Conservation (phyloP, 2,329 filamentous ascomycete species). For the Triangularia setosa region DNA sequence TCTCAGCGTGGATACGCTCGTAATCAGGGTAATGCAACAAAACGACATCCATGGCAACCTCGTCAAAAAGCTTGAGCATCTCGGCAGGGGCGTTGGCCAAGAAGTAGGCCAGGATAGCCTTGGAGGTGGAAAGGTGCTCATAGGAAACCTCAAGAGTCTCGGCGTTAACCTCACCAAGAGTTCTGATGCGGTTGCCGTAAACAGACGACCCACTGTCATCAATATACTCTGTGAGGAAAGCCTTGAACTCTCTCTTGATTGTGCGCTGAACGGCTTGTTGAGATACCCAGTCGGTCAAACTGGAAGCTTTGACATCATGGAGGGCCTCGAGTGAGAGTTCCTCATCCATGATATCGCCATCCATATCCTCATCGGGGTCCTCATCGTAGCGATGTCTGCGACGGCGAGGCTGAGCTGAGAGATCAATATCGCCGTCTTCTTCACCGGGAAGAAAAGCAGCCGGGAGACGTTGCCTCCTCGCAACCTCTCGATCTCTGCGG, state of each 20-base stretch:
- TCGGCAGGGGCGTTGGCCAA: conserved; percentile 93
- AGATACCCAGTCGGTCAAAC: conserved; percentile 91
- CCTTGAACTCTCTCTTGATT: conserved; percentile 94
- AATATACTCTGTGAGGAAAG: conserved; percentile 92
- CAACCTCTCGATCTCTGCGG: conserved; percentile 68
- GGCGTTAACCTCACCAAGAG: conserved; percentile 93
- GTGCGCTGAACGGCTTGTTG: conserved; percentile 86
- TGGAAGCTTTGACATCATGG: conserved; percentile 88
- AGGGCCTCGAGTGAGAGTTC: conserved; percentile 89
- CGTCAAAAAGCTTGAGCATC: conserved; percentile 92
- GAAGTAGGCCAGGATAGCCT: conserved; percentile 93
- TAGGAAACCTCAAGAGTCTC: conserved; percentile 96
- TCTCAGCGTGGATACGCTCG: conserved; percentile 94
- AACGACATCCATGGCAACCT: conserved; percentile 94
- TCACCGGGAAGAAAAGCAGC: conserved; percentile 74
- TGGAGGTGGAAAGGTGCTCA: conserved; percentile 82
- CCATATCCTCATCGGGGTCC: conserved; percentile 87
- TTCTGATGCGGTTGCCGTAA: conserved; percentile 90
- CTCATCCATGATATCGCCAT: conserved; percentile 90
- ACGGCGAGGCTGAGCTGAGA: conserved; percentile 79
- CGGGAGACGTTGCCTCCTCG: conserved; percentile 62
- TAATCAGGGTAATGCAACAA: conserved; percentile 97
- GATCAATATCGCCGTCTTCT: conserved; percentile 78
- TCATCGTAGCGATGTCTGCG: conserved; percentile 91
- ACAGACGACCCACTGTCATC: conserved; percentile 87